phyloP scores from a whole-genome alignment of 495 filamentous ascomycete species.

The Parathielavia appendiculata region DNA sequence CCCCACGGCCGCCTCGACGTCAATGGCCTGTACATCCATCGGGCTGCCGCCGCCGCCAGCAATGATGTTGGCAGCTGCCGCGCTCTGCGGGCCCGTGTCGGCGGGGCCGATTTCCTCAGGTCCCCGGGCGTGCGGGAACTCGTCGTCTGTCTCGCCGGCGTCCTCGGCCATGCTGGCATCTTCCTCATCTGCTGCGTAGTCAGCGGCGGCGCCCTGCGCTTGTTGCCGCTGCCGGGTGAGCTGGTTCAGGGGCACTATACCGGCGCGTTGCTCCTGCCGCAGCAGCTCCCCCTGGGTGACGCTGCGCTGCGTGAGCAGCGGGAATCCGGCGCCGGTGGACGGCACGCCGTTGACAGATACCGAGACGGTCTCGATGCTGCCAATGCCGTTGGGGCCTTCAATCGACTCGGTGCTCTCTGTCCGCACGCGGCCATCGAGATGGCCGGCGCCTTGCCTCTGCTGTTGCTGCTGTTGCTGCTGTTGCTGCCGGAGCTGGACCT shows the following conservation, averaged over 20 bases:
- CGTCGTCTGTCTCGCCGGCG: constrained; percentile 44
- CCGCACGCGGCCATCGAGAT: constrained; percentile 49
- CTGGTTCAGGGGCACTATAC: constrained; percentile 54
- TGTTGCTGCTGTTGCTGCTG: constrained; percentile 17
- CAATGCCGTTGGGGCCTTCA: constrained; percentile 65
- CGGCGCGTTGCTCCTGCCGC: constrained; percentile 72
- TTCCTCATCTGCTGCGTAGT: constrained; percentile 30
- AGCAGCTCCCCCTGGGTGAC: constrained; percentile 74
- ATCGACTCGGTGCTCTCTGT: constrained; percentile 66
- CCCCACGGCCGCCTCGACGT: constrained; percentile 52
- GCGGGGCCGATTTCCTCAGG: constrained; percentile 78
- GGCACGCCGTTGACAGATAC: constrained; percentile 61
- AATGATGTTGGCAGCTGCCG: constrained; percentile 23
- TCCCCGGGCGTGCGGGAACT: constrained; percentile 73
- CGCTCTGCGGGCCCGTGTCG: constrained; percentile 74
- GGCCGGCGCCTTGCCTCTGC: constrained; percentile 25
- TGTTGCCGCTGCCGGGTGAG: constrained; percentile 30
- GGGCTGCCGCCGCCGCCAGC: constrained; percentile 24
- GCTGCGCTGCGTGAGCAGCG: constrained; percentile 38
- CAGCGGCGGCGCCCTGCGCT: constrained; percentile 15
- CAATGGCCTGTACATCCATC: constrained; percentile 45
- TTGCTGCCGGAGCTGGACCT: constrained; percentile 15
- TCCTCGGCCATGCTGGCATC: constrained; percentile 33
- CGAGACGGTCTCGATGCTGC: constrained; percentile 65
- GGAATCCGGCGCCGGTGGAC: constrained; percentile 34